Conservation (phyloP, 139 green algal species). For the Limnomonas spitsbergensis region DNA sequence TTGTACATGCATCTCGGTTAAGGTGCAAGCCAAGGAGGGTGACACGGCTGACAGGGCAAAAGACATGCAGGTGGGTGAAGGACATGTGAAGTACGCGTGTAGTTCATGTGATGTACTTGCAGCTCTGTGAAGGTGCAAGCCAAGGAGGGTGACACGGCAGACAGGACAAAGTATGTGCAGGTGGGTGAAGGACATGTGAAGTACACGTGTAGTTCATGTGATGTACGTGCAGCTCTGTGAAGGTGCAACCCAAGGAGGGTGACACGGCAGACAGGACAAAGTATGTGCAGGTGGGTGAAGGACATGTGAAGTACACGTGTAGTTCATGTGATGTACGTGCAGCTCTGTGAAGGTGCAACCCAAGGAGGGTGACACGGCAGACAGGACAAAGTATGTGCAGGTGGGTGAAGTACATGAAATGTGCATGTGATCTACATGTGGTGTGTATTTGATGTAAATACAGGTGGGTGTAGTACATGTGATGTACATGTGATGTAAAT, state of each 20-base stretch:
- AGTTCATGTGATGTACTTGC: no score
- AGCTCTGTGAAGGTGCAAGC: constrained; percentile 70
- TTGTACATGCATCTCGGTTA: constrained; percentile 68
- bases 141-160: constrained; percentile 82
- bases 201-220: no score
- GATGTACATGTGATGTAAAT: constrained; percentile 67
- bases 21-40: constrained; percentile 83
- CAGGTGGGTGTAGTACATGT: no score
- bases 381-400: constrained; percentile 86
- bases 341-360: constrained; percentile 70
- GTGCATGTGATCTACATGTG: no score
- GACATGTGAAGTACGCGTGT: no score
- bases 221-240: constrained; percentile 68
- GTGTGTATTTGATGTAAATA: no score
- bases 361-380: constrained; percentile 82
- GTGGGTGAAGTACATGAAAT: no score
- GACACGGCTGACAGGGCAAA: constrained; percentile 75
- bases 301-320: no score
- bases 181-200: no score
- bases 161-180: constrained; percentile 86
- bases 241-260: constrained; percentile 83
- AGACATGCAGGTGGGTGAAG: constrained; percentile 84
- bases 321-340: no score
- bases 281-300: constrained; percentile 84
- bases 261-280: constrained; percentile 75